Conservation (phyloP, 805 yeast genomes). For the Teunomyces kruisii region DNA sequence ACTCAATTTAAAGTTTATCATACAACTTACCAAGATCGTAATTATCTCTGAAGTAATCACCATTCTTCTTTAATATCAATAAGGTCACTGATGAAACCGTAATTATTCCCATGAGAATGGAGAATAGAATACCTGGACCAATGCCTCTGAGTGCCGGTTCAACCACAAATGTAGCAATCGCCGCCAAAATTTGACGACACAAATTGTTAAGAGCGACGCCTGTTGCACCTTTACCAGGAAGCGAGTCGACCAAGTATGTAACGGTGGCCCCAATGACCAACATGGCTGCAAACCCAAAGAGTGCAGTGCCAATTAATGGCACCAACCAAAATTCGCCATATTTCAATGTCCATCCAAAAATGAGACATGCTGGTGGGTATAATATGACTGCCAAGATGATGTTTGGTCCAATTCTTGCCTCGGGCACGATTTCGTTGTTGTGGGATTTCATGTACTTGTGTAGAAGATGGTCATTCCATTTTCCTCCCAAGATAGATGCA, state of each 20-base stretch:
- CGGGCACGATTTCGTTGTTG: slow-evolving; percentile 70
- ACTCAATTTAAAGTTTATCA: slow-evolving; percentile 40
- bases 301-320: slow-evolving; percentile 78
- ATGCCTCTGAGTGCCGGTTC: slow-evolving; percentile 69
- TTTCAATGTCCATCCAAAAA: slow-evolving; percentile 82
- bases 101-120: slow-evolving; percentile 63
- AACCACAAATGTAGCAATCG: slow-evolving; percentile 70
- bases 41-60: slow-evolving; percentile 62
- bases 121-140: slow-evolving; percentile 68
- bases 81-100: slow-evolving; percentile 43
- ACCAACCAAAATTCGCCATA: slow-evolving; percentile 69
- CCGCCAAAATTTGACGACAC: slow-evolving; percentile 70
- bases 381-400: slow-evolving; percentile 61
- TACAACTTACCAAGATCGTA: slow-evolving; percentile 59
- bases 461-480: slow-evolving; percentile 68
- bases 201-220: slow-evolving; percentile 84
- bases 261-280: slow-evolving; percentile 77
- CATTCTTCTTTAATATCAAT: slow-evolving; percentile 49
- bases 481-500: slow-evolving; percentile 80
- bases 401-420: slow-evolving; percentile 76
- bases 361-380: slow-evolving; percentile 63
- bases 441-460: slow-evolving; percentile 50
- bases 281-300: slow-evolving; percentile 83
- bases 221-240: slow-evolving; percentile 87
- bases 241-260: slow-evolving; percentile 77